phyloP scores from a whole-genome alignment of 139 green algal species.

The Desmodesmus armatus region DNA sequence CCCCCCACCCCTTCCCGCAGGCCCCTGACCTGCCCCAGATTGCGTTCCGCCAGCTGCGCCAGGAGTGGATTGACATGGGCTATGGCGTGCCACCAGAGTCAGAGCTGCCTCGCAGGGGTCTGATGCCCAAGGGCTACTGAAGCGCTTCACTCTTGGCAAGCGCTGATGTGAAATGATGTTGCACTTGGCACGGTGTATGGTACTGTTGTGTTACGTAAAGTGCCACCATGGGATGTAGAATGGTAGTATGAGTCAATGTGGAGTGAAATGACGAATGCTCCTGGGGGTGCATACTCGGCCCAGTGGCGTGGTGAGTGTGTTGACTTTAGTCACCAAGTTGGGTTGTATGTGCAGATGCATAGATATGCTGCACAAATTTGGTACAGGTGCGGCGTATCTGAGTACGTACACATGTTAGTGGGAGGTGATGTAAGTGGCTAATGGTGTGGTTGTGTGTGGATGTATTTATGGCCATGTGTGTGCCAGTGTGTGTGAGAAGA shows the following conservation, averaged over 20 bases:
- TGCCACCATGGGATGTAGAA: not conserved
- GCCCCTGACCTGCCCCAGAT: constrained; percentile 52
- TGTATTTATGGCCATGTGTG: too few relatives aligned
- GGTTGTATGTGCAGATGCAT: too few relatives aligned
- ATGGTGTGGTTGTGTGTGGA: too few relatives aligned
- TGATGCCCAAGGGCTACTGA: constrained; percentile 17
- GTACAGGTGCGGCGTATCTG: too few relatives aligned
- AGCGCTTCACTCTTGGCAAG: too few relatives aligned
- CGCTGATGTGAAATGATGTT: not conserved
- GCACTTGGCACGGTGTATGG: not conserved
- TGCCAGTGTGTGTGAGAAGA: too few relatives aligned
- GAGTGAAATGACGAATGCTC: not conserved
- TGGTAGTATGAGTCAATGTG: not conserved
- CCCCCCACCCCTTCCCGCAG: too few relatives aligned
- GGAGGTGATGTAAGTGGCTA: too few relatives aligned
- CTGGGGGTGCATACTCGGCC: not conserved
- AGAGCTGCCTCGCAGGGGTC: constrained; percentile 25
- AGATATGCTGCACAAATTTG: too few relatives aligned
- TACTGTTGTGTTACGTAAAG: not conserved
- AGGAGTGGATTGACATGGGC: constrained; percentile 54
- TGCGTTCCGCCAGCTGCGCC: constrained; percentile 49
- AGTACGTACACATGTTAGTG: too few relatives aligned
- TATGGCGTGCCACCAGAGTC: constrained; percentile 43
- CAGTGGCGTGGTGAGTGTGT: not conserved
- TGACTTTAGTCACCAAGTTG: too few relatives aligned